Base-by-base conservation (phyloP, 2,329 filamentous ascomycete species). In the Aureobasidium sp. region DNA sequence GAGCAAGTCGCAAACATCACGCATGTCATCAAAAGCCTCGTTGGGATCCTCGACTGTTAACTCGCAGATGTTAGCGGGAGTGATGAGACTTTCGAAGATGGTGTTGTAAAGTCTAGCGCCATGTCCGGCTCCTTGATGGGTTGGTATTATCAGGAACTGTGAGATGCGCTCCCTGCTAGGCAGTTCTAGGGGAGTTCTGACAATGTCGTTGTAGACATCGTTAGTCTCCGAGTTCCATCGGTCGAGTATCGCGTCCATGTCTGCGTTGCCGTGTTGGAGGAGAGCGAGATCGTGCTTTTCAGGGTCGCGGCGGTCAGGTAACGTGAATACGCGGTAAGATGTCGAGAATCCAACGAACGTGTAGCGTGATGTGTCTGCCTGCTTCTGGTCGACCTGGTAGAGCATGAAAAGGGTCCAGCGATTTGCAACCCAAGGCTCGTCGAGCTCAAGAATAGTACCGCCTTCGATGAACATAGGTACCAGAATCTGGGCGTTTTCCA, bases 41-140 rank as follows among this genome's bases (percentile, higher is more conserved):
- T 90, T 97, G 0, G 94, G 95, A 64, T 97, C 93, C 75, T 99
- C 94, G 6, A 99, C 87, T 0, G 92, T 95, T 69, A 99, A 83
- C 71, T 97, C 93, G 60, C 85, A 80, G 8, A 91, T 88, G 64
- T 87, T 85, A 6, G 63, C 35, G 0, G 82, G 73, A 62, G 88
- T 83, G 37, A 83, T 79, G 62, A 88, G 80, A 66, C 90, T 88
- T 8, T 82, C 76, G 70, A 91, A 93, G 67, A 97, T 90, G 53
- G 85, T 81, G 63, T 85, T 85, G 78, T 97, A 99, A 42, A 99
- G 84, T 45, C 85, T 81, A 12, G 85, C 82, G 39, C 93, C 94
- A 54, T 93, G 86, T 17, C 91, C 91, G 64, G 85, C 84, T 64
- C 84, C 82, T 72, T 97, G 92, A 73, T 91, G 96, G 6, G 91